Base-by-base conservation (phyloP, 352 stramenopile species). In the Pythium sp. region DNA sequence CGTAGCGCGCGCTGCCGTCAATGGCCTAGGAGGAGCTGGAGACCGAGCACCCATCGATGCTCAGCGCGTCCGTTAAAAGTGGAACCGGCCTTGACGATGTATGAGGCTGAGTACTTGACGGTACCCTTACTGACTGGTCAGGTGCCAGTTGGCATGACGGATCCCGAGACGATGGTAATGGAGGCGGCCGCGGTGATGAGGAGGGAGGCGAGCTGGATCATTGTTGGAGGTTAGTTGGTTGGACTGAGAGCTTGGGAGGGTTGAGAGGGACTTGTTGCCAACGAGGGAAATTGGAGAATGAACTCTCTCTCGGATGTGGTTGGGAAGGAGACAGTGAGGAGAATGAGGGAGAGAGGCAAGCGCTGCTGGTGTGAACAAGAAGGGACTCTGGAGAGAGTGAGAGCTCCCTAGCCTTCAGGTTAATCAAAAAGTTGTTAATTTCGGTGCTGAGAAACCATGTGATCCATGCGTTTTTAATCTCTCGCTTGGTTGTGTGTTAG, bases 11-110 rank as follows among this genome's bases (percentile, higher is more conserved):
- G 38, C 73, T 71, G 28, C 73, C 70, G 32, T 68, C 73, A 18
- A 71, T 57, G n/a, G 77, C 65, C 12, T 63, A 62, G n/a, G 67
- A 66, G 6, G 77, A 36, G 22, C 60, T 74, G 4, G 36, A 66
- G 2, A 67, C 67, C 26, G 64, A 67, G 41, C 74, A 71, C 34
- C 69, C 69, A 51, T 78, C 78, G 74, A 78, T 65, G 15, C 38
- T 61, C 38, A 74, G 30, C 12, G 68, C 74, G n/a, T 80, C 71
- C 71, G 49, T 80, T 72, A 22, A 75, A 80, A 54, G 58, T 53
- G 1, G 38, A 59, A 2, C 67, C 73, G 1, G 67, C 68, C 8
- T 71, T 59, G 26, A 77, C 72, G 41, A 64, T 46, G 32, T 69
- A 66, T 2, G 74, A 58, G 3, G 57, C 64, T 12, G 24, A 41